Base-by-base conservation (phyloP, 352 stramenopile species). In the Phytophthora agathidicida region DNA sequence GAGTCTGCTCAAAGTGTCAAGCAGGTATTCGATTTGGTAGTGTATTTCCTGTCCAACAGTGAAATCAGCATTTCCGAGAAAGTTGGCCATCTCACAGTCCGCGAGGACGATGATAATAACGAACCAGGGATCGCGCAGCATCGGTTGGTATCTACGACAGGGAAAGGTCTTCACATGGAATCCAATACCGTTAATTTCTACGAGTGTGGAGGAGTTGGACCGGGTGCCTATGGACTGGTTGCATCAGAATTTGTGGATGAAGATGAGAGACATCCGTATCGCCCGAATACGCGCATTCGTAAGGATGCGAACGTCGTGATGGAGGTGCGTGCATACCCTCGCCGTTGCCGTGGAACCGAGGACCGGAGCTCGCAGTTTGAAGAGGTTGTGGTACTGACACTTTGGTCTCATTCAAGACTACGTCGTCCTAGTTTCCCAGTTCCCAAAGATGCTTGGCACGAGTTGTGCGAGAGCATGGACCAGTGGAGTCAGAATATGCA, bases 51-150 rank as follows among this genome's bases (percentile, higher is more conserved):
- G 20, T 61, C 47, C 30, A 70, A 71, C 45, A 73, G 71, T 20
- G 74, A 83, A 31, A 75, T 81, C 64, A 72, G 48, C 13, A 60
- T 79, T 16, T 71, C 68, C 7, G 71, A 84, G 58, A 61, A 70
- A 13, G 59, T 79, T 26, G 74, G 71, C 3, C 53, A 70, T 41
- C 53, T 79, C 17, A 73, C 64, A 42, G 64, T 80, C 42, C 74
- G 74, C 17, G 68, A 81, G 36, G 61, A 74, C 44, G 71, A 79
- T 20, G 68, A 74, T 43, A 60, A 22, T 14, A 23, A 46, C 10
- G 38, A 52, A 11, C 38, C 46, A 16, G 61, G 67, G 3, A 48
- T 76, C 20, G 57, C 61, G 8, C 71, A 80, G 54, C 45, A 67
- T 26, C 72, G 72, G 1, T 28, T 80, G 11, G 54, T 79, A 4